Base-by-base conservation (phyloP, 352 stramenopile species). In the Phytophthora fragariae region DNA sequence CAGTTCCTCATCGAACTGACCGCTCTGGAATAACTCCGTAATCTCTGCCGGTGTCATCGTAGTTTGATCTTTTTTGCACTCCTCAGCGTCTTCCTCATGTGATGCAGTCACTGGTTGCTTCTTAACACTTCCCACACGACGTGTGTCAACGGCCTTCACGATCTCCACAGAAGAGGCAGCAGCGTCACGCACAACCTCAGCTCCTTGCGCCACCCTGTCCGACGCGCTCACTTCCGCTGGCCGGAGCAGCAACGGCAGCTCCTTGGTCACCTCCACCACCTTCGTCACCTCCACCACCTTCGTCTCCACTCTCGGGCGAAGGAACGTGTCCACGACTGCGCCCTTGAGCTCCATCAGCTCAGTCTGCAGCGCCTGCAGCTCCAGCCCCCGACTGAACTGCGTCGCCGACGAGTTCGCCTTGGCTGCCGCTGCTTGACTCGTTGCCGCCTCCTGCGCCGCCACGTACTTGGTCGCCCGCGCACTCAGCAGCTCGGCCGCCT, bases 261-360 rank as follows among this genome's bases (percentile, higher is more conserved):
- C 58, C 47, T 72, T 76, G 2, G 14, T 50, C 50, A 58, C 50
- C 5, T 73, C 44, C 29, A 27, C 24, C 24, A 27, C 24, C 24
- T 39, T 44, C 11, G 37, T 44, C 37, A 17, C 37, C 37, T 44
- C 37, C 37, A 71, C 54, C 10, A 62, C 27, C 59, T 73, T 73
- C 17, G 65, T 47, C 12, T 35, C 65, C 35, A 65, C 57, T 46
- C n/a, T 44, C 24, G 70, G 62, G n/a, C 70, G 74, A 17, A 78
- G n/a, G 35, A 75, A 77, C 27, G 62, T 65, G 21, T 85, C 65
- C 8, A 86, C 37, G 3, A 88, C 76, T 4, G 58, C 70, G 35
- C 62, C 65, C 50, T 84, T 85, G 5, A 88, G 61, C 21, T 81
- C 63, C 46, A 84, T 41, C 17, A 88, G 66, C 46, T 84, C 77